A percentile compares a stretch with the other conserved stretches of the same genome.
phyloP scores from a whole-genome alignment of 257 asterid species.

The Solanum lycopersicoides region DNA sequence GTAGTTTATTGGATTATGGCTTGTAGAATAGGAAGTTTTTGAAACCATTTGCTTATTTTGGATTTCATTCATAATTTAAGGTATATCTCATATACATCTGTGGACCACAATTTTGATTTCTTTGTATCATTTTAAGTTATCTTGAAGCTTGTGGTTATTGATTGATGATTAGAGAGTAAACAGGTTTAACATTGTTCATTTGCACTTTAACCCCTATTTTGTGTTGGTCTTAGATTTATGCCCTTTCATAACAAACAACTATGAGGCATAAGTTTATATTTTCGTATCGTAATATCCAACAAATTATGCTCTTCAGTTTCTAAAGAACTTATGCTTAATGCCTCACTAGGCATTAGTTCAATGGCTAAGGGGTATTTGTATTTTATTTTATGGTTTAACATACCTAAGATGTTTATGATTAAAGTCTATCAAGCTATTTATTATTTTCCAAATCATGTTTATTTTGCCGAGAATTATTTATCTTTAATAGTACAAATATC shows the following conservation, averaged over 20 bases:
- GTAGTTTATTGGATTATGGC: neutral
- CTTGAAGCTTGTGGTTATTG: neutral
- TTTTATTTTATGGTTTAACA: no score
- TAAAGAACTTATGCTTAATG: neutral
- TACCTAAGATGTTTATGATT: no score
- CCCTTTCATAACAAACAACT: neutral
- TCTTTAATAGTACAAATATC: neutral
- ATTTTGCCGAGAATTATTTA: no score
- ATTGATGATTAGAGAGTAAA: no score
- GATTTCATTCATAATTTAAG: neutral
- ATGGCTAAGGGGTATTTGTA: no score
- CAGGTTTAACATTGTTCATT: no score
- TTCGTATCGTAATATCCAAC: neutral
- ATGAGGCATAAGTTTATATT: neutral
- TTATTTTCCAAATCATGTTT: no score
- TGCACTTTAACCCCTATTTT: neutral
- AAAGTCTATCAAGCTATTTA: no score
- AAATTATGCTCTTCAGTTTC: neutral
- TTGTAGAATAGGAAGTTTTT: neutral
- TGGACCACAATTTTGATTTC: neutral
- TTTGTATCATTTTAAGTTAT: neutral
- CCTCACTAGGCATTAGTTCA: no score
- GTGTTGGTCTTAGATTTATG: neutral
- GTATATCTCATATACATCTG: neutral
- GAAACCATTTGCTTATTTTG: neutral